Percentiles rank a stretch among this genome's conserved stretches.
Conservation (phyloP, 345 rosid species). For the Eucalyptus pauciflora region DNA sequence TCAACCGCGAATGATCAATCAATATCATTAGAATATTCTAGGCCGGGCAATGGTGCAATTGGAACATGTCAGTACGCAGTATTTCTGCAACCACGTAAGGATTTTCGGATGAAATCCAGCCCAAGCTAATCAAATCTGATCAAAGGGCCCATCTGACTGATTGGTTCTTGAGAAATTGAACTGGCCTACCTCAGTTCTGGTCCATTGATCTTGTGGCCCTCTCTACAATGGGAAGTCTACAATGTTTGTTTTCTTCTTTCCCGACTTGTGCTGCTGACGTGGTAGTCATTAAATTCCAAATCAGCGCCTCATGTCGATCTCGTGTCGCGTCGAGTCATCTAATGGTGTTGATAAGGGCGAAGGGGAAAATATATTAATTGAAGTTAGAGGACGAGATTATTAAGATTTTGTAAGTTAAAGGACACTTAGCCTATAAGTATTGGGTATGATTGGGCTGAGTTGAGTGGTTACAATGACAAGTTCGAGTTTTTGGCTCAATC, state of each 20-base stretch:
- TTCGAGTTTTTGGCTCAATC: not conserved
- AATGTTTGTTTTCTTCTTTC: not conserved
- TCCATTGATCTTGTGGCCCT: not conserved
- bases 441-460: fast-evolving
- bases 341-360: not conserved
- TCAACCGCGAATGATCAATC: not conserved
- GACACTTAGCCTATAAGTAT: not conserved
- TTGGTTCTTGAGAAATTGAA: not conserved
- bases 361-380: not conserved
- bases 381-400: not conserved
- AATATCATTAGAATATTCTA: not conserved
- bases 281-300: not conserved
- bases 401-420: not conserved
- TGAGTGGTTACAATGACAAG: not conserved
- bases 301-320: not conserved
- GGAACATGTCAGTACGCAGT: too few relatives aligned
- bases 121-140: not conserved
- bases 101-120: not conserved
- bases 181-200: not conserved
- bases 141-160: not conserved
- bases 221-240: not conserved
- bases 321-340: not conserved
- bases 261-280: not conserved
- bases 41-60: not conserved
- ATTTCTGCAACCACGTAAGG: not conserved